Evolutionary conservation across 805 yeast genomes (phyloP), one percentile per base, ranked within the genome.

Genomic region (Saturnispora quitensis): DNA sequence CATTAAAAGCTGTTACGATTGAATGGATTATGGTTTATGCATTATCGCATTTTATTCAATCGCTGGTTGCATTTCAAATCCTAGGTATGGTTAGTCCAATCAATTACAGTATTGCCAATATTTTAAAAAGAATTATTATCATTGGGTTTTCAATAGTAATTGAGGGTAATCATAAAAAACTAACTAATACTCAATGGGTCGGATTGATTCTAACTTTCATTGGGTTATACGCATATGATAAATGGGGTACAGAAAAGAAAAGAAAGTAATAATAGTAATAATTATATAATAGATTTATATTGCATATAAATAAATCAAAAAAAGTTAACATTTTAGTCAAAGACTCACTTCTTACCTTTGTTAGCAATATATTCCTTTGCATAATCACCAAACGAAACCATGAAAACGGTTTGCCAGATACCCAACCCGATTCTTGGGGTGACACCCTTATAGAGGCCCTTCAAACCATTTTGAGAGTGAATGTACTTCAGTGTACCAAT

Each of bases 361-460:
- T 52, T 81, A 33, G 76, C 87, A 48, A 84, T 84, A 52, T 75
- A 73, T 51, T 83, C 89, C 67, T 81, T 84, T 34, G 89, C 89
- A 70, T 89, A 87, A 65, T 93, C 99, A 68, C 98, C 99, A 59
- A 93, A 81, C 12, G 96, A 97, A 54, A 91, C 98, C 98, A 91
- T 91, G 69, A 95, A 91, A 45, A 91, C 89, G 3, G 98, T 91
- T 75, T 93, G 99, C 97, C 98, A 93, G 56, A 91, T 84, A 62
- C 98, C 95, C 58, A 93, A 78, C 52, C 96, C 97, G 60, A 93
- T 80, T 77, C 99, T 86, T 60, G 99, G 98, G 15, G 98, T 82
- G 44, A 90, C 97, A 66, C 99, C 99, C 69, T 96, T 80, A 68
- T 90, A 93, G 56, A 93, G 78, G 53, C 99, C 99, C 70, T 80